Conservation (phyloP, 1,284 basidiomycete genomes). For the Ceratobasidium sp. region DNA sequence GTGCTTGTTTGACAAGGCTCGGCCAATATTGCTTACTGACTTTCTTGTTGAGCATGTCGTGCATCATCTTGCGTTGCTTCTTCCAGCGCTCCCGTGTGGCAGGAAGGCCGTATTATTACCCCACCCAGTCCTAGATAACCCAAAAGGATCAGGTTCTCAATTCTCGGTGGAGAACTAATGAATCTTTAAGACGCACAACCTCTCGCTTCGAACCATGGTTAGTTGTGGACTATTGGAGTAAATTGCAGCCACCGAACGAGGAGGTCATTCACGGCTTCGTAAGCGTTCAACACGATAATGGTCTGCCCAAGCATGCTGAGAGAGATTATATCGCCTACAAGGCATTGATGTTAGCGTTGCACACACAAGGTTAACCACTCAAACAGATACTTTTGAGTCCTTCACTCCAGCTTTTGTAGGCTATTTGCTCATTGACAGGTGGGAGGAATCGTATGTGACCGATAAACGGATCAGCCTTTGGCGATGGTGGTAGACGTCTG, state of each 20-base stretch:
- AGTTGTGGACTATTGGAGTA: slow-evolving; percentile 50
- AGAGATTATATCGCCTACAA: slow-evolving; percentile 36
- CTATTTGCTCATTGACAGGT: background rate
- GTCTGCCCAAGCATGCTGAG: slow-evolving; percentile 35
- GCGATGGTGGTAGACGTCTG: background rate
- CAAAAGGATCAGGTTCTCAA: background rate
- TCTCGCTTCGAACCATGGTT: slow-evolving; percentile 45
- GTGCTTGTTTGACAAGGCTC: background rate
- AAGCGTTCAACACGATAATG: slow-evolving; percentile 40
- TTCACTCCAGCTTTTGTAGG: background rate
- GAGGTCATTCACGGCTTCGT: slow-evolving; percentile 37
- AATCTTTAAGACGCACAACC: background rate
- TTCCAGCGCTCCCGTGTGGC: background rate
- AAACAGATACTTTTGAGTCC: background rate
- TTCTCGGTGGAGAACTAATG: background rate
- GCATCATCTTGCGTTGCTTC: background rate
- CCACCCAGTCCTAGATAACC: background rate
- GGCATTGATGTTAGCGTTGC: too few relatives aligned
- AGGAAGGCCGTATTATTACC: background rate
- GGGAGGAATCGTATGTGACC: background rate
- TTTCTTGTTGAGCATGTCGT: background rate
- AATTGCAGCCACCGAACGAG: slow-evolving; percentile 37
- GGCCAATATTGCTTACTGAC: background rate
- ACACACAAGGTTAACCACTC: background rate
- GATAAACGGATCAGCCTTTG: background rate